Conservation (phyloP, 768 basidiomycete genomes). For the Sarcodon sp. region DNA sequence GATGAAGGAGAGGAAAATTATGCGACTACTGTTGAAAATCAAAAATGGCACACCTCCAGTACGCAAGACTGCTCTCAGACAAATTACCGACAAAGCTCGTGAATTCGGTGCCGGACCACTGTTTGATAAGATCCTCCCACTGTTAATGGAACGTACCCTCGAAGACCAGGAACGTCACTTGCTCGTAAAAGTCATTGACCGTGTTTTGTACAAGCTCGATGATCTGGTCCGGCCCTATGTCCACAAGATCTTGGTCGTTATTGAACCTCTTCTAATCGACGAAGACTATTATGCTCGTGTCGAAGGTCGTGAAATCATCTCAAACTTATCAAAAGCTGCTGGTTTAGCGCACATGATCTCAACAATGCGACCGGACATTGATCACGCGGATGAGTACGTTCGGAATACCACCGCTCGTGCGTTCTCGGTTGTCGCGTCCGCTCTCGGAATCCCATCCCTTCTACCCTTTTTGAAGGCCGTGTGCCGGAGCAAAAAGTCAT, state of each 20-base stretch:
- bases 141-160: conserved; percentile 95
- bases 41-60: conserved; percentile 99
- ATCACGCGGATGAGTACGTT: conserved; percentile 98
- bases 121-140: conserved; percentile 96
- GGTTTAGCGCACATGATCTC: conserved; percentile 99
- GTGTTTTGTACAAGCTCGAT: conserved; percentile 96
- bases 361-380: conserved; percentile 99
- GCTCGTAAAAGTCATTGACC: conserved; percentile 97
- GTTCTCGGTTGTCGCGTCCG: conserved; percentile 97
- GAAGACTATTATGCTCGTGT: conserved; percentile 96
- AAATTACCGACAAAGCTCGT: conserved; percentile 98
- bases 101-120: conserved; percentile 97
- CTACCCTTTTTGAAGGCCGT: conserved; percentile 98
- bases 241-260: conserved; percentile 98
- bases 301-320: conserved; percentile 98
- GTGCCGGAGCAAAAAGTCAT: conserved; percentile 97
- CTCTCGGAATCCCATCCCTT: conserved; percentile 93
- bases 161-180: conserved; percentile 98
- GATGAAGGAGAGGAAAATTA: conserved; percentile 99
- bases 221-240: conserved; percentile 98
- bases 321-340: conserved; percentile 95
- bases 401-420: conserved; percentile 98
- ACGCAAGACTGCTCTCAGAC: conserved; percentile 91
- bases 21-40: conserved; percentile 95
- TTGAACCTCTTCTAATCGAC: conserved; percentile 96